A percentile compares a stretch with the other conserved stretches of the same genome.
Conservation (phyloP, 2,329 filamentous ascomycete genomes). For the Penicillium sp. region DNA sequence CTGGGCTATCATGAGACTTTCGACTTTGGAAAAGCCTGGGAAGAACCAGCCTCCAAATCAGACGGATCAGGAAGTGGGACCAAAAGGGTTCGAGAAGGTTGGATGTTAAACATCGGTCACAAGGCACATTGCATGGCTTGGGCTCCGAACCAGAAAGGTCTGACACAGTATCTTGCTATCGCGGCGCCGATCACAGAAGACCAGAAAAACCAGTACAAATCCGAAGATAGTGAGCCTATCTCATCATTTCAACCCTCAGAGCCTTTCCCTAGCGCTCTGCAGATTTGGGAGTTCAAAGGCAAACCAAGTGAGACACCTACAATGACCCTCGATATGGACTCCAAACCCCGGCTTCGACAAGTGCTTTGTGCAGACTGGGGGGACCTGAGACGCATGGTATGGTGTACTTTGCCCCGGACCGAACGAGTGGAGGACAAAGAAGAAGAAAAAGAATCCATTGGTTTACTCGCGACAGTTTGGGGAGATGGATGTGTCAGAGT, state of each 20-base stretch:
- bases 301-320: conserved; percentile 26
- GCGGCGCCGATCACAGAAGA: conserved; percentile 38
- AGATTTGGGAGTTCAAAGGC: conserved; percentile 57
- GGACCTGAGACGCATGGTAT: conserved; percentile 52
- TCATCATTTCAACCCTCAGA: conserved; percentile 52
- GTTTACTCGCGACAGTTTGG: conserved; percentile 56
- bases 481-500: conserved; percentile 57
- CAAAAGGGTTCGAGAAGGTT: conserved; percentile 41
- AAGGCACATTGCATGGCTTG: conserved; percentile 51
- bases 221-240: conserved; percentile 32
- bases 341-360: conserved; percentile 45
- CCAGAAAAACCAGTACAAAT: conserved; percentile 32
- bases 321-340: conserved; percentile 42
- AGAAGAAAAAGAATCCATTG: conserved; percentile 37
- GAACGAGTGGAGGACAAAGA: conserved; percentile 29
- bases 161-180: conserved; percentile 57
- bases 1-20: conserved; percentile 43
- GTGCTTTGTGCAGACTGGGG: conserved; percentile 59
- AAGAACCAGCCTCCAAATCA: conserved; percentile 14
- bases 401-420: conserved; percentile 51
- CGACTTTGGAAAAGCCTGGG: conserved; percentile 47
- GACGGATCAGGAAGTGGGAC: conserved; percentile 9
- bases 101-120: conserved; percentile 56
- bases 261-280: conserved; percentile 50
- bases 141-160: conserved; percentile 44